Base-by-base conservation (phyloP, 257 asterid genomes). In the Nicotiana sylvestris region DNA sequence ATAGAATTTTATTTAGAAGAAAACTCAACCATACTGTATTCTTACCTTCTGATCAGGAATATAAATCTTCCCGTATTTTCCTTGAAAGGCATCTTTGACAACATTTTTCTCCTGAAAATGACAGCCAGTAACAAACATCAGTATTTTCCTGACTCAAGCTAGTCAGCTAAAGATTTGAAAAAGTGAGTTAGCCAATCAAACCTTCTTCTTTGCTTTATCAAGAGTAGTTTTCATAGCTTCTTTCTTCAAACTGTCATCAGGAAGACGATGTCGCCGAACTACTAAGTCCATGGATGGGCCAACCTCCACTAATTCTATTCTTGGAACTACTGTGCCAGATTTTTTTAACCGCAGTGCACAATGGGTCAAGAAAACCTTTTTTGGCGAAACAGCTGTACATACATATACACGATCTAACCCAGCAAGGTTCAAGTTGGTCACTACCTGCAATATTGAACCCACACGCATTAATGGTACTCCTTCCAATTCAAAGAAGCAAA, bases 271-370 rank as follows among this genome's bases (percentile, higher is more conserved):
- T 81, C 99, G 88, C 76, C 98, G 87, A 62, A 93, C 88, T 55
- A 96, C 92, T 87, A 96, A 93, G 88, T 94, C 99, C 98, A 94
- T 94, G 56, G 98, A 94, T 16, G 99, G 99, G 49, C 99, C 98
- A 69, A 96, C 97, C 91, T 96, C 99, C 86, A 96, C 94, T 81
- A 96, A 87, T 85, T 96, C 97, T 87, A 96, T 89, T 87, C 89
- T 91, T 1, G 98, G 99, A 30, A 94, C 95, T 13, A 84, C 80
- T 69, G 97, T 89, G 81, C 99, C 99, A 2, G 99, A 96, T 87
- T 92, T 96, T 86, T 96, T 96, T 82, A 94, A 94, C 51, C 92
- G 92, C 62, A 94, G 68, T 0, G 98, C 99, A 87, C 89, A 96
- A 74, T 96, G 98, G 81, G 99, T 85, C 81, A 96, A 93, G 62